These are phyloP conservation scores for Solanum phureja DNA, from an alignment of 257 asterid species.

Conservation along the genomic window DNA sequence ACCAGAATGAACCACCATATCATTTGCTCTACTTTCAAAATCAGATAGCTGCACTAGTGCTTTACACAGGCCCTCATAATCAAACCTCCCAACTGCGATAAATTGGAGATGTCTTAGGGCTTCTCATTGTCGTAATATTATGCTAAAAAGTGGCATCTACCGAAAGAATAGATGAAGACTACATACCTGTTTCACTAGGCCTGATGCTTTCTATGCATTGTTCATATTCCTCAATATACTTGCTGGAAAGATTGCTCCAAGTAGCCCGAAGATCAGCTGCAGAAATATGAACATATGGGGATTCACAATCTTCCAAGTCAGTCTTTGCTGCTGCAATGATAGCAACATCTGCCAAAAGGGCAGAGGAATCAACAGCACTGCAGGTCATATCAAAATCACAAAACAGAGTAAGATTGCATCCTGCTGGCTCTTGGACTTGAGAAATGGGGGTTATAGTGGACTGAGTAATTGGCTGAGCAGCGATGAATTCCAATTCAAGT, in stretches of 20 bases:
- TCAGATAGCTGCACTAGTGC: conserved; percentile 45
- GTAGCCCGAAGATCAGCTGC: conserved; percentile 25
- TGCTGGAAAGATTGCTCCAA: conserved; percentile 39
- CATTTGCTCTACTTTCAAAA: conserved; percentile 43
- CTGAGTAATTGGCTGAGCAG: conserved; percentile 38
- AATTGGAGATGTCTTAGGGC: conserved; percentile 1
- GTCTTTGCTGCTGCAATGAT: conserved; percentile 31
- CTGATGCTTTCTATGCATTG: conserved; percentile 43
- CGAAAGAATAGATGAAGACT: background rate
- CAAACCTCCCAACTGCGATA: conserved; percentile 23
- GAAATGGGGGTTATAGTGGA: conserved; percentile 39
- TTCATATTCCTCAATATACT: conserved; percentile 48
- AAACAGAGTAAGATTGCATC: conserved; percentile 28
- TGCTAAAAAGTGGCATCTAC: background rate
- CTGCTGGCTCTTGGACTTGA: conserved; percentile 15
- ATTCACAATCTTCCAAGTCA: conserved; percentile 9
- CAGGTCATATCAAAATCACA: conserved; percentile 68
- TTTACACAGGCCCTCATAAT: conserved; percentile 44
- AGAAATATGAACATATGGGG: background rate
- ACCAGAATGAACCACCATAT: conserved; percentile 37
- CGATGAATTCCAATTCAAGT: conserved; percentile 48
- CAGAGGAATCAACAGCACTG: conserved; percentile 52
- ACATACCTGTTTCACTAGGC: conserved; percentile 16
- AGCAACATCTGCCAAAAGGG: conserved; percentile 59
- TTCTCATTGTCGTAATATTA: background rate